These are phyloP conservation scores for Penicillium palitans DNA, from an alignment of 2,329 filamentous ascomycete genomes.

Conservation along the genomic window DNA sequence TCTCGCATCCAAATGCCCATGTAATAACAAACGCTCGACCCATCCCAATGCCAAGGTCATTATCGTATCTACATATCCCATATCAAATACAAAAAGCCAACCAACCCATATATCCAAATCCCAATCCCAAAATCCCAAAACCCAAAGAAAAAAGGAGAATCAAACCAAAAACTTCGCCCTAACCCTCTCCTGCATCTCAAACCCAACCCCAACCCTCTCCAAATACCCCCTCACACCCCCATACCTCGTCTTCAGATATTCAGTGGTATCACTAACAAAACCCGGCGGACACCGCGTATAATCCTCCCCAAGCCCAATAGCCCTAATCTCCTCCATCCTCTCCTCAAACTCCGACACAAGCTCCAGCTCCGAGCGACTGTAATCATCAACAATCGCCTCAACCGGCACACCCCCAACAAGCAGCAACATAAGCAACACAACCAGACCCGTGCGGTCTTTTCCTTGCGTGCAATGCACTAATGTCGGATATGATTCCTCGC, in stretches of 20 bases:
- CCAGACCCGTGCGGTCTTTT: conserved; percentile 78
- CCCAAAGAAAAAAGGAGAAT: conserved; percentile 1
- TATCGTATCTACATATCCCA: conserved; percentile 18
- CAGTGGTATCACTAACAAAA: conserved; percentile 61
- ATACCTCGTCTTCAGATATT: conserved; percentile 61
- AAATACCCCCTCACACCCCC: conserved; percentile 69
- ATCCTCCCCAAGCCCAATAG: conserved; percentile 70
- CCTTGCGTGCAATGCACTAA: conserved; percentile 85
- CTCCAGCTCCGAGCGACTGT: conserved; percentile 63
- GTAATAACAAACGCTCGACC: conserved; percentile 1
- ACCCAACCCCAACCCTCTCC: conserved; percentile 59
- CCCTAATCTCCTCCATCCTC: conserved; percentile 66
- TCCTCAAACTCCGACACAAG: conserved; percentile 62
- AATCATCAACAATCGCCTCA: conserved; percentile 68
- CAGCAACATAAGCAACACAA: conserved; percentile 67
- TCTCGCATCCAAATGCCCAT: not conserved
- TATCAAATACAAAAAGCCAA: conserved; percentile 11
- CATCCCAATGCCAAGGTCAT: conserved; percentile 9
- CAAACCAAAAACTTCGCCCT: conserved; percentile 29
- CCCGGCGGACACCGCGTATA: conserved; percentile 67
- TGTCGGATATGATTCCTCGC: conserved; percentile 58
- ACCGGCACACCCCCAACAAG: conserved; percentile 56
- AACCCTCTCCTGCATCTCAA: conserved; percentile 45
- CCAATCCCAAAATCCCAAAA: not conserved
- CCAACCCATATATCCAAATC: not conserved